Base-by-base conservation (phyloP, 768 basidiomycete species). In the Chalciporus chontae region DNA sequence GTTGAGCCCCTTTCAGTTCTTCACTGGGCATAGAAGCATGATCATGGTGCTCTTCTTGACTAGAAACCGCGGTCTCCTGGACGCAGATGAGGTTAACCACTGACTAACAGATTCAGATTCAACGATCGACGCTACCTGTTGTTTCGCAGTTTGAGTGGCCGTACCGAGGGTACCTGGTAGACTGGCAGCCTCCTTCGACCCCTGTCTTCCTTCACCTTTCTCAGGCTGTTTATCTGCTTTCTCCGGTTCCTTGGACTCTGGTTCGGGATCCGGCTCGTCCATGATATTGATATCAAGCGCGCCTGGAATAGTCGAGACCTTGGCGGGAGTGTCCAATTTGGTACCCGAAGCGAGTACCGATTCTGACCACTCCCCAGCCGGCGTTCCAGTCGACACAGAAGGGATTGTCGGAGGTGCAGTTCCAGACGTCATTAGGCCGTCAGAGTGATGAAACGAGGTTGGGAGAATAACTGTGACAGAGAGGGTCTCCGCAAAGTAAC, bases 21-120 rank as follows among this genome's bases (percentile, higher is more conserved):
- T 58, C 54, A 17, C 73, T 71, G 2, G 73, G 73, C 38, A 75
- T 48, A 11, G 73, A 69, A 17, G 54, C 15, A 26, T 8, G 26
- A 4, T 8, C 21, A n/a, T 39, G 52, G 1, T 18, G 18, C 15
- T 21, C 41, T 11, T 38, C 18, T 37, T n/a, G 19, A 10, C 23
- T 24, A 29, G 13, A 42, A 3, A 39, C 9, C 2, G 26, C 34
- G 1, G 50, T 48, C 17, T 56, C 17, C 23, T 32, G 17, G 40
- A 49, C 8, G 41, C 32, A 51, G 45, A 17, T 49, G 40, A 11
- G 47, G 1, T 29, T 55, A 52, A 18, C 41, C n/a, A 31, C 29
- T 13, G 29, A 31, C 26, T 5, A 31, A 11, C 29, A 31, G 7
- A 10, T n/a, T n/a, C 7, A 7, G 10, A 8, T 29, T 10, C 27